Evolutionary conservation across 1,139 yeast species (phyloP).

Genomic region (Insectozyma bohioensis): DNA sequence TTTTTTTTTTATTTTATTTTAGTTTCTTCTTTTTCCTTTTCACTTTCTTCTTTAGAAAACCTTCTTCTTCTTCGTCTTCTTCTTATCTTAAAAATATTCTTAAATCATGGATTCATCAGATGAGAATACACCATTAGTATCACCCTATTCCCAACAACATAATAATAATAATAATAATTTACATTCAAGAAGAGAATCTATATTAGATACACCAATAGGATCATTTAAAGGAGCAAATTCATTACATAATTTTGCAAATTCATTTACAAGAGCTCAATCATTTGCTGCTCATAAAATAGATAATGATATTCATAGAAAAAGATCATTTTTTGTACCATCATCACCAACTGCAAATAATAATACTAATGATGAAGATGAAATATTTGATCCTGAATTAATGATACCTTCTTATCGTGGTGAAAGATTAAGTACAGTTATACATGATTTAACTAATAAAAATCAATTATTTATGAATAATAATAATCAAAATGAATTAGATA

Average conservation of each 20-base stretch:
- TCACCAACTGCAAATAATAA: slow-evolving; percentile 19
- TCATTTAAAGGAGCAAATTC: slow-evolving; percentile 50
- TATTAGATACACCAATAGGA: slow-evolving; percentile 43
- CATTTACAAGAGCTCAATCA: slow-evolving; percentile 48
- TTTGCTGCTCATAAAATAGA: slow-evolving; percentile 47
- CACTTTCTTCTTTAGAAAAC: too few relatives aligned
- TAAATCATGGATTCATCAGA: too few relatives aligned
- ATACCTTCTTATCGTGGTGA: slow-evolving; percentile 67
- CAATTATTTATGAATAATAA: slow-evolving; percentile 24
- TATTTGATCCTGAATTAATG: slow-evolving; percentile 71
- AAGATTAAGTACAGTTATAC: slow-evolving; percentile 56
- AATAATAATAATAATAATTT: too few relatives aligned
- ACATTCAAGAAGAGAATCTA: slow-evolving; percentile 25
- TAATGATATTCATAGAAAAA: slow-evolving; percentile 41
- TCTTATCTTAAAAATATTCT: too few relatives aligned
- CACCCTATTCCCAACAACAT: too few relatives aligned
- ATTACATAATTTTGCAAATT: slow-evolving; percentile 47
- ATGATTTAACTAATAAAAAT: slow-evolving; percentile 31
- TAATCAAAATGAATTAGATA: slow-evolving; percentile 13
- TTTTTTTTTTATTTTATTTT: too few relatives aligned
- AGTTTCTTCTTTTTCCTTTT: too few relatives aligned
- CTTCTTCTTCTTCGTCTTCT: too few relatives aligned
- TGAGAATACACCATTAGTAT: slow-evolving; percentile 8
- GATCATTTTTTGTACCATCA: slow-evolving; percentile 36
- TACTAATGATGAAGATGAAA: slow-evolving; percentile 49